Conservation (phyloP, 495 filamentous ascomycete species). For the Tuber aestivum region DNA sequence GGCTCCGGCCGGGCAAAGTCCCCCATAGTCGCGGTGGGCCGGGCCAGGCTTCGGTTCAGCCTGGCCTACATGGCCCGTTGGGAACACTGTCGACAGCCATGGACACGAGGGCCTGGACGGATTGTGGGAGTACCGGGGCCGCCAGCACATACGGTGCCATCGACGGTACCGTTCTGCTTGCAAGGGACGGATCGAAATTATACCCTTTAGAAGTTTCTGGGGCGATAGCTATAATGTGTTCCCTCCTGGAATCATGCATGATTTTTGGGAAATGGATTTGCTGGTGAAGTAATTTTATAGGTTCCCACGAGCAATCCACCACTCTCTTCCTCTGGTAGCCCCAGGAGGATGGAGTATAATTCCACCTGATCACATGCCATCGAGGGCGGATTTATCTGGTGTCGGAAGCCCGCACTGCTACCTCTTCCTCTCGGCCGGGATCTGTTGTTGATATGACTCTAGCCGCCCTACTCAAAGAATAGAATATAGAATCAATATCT, state of each 20-base stretch:
- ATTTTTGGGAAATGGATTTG: neutral
- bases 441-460: slow-evolving; percentile 51
- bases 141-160: slow-evolving; percentile 61
- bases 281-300: neutral
- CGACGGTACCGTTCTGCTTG: slow-evolving; percentile 57
- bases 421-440: slow-evolving; percentile 59
- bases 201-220: slow-evolving; percentile 70
- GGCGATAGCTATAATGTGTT: slow-evolving; percentile 57
- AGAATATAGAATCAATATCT: slow-evolving; percentile 65
- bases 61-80: too few species aligned
- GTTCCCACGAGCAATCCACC: slow-evolving; percentile 49
- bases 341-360: slow-evolving; percentile 55
- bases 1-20: too few species aligned
- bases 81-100: slow-evolving; percentile 56
- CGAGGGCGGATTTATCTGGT: slow-evolving; percentile 57
- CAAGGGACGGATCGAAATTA: slow-evolving; percentile 45
- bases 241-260: too few species aligned
- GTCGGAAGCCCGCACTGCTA: slow-evolving; percentile 57
- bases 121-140: slow-evolving; percentile 48
- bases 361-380: slow-evolving; percentile 50
- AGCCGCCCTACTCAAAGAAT: slow-evolving; percentile 51
- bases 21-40: too few species aligned
- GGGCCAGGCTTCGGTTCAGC: too few species aligned
- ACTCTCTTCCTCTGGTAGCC: slow-evolving; percentile 40
- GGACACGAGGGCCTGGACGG: slow-evolving; percentile 54